phyloP scores from a whole-genome alignment of 148 eudicot species.

The Fagopyrum homotropicum region DNA sequence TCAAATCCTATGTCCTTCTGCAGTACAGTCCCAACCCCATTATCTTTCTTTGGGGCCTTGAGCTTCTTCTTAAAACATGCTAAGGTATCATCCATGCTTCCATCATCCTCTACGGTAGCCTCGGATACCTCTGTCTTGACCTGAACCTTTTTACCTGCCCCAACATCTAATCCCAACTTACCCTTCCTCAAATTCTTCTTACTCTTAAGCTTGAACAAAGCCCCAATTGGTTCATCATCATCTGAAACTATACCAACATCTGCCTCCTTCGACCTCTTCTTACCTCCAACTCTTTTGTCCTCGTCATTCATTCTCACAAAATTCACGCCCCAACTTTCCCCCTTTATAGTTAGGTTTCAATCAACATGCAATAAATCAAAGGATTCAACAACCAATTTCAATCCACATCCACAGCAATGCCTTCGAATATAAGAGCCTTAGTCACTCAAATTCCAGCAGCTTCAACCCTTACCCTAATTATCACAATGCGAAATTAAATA shows the following conservation, averaged over 20 bases:
- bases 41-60: slow-evolving; percentile 73
- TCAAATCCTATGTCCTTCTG: slow-evolving; percentile 20
- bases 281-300: slow-evolving; percentile 37
- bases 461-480: slow-evolving; percentile 10
- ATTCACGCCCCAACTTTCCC: slow-evolving; percentile 21
- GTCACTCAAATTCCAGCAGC: slow-evolving; percentile 5
- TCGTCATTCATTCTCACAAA: slow-evolving; percentile 58
- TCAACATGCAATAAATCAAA: slow-evolving; percentile 11
- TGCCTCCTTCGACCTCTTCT: slow-evolving; percentile 46
- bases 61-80: slow-evolving; percentile 85
- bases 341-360: slow-evolving; percentile 3
- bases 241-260: slow-evolving; percentile 47
- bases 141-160: slow-evolving; percentile 28
- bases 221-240: slow-evolving; percentile 80
- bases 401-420: background rate
- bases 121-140: slow-evolving; percentile 22
- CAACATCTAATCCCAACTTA: slow-evolving; percentile 39
- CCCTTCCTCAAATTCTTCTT: slow-evolving; percentile 45
- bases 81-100: slow-evolving; percentile 87
- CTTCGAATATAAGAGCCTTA: background rate
- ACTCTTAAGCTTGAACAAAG: slow-evolving; percentile 58
- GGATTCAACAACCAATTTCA: slow-evolving; percentile 1
- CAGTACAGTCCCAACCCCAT: slow-evolving; percentile 21
- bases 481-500: slow-evolving; percentile 8
- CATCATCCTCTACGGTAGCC: slow-evolving; percentile 40